phyloP scores from a whole-genome alignment of 2,329 filamentous ascomycete species.

The Sporothrix dimorphospora region DNA sequence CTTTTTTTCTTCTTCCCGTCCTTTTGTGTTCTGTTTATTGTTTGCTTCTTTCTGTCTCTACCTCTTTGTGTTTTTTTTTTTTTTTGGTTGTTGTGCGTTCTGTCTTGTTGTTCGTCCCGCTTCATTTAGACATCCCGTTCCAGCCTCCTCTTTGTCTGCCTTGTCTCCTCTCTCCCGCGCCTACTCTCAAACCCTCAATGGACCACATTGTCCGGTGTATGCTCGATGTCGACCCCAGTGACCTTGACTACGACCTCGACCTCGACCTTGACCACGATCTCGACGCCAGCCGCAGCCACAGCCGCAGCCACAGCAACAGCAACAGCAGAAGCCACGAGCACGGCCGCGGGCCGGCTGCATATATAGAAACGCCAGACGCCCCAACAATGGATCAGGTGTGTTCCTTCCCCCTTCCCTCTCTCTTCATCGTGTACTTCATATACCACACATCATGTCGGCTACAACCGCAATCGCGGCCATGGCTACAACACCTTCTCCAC shows the following conservation, averaged over 20 bases:
- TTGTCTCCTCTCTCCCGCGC: not conserved
- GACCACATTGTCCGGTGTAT: slow-evolving; percentile 66
- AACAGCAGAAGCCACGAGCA: not conserved
- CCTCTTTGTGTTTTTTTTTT: not conserved
- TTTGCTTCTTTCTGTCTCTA: slow-evolving; percentile 10
- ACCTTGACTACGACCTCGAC: slow-evolving; percentile 38
- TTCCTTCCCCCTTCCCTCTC: not conserved
- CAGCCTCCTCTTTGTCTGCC: not conserved
- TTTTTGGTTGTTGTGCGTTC: not conserved
- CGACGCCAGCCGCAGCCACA: not conserved
- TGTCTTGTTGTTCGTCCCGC: not conserved
- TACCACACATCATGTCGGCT: not conserved
- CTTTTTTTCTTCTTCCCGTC: slow-evolving; percentile 7
- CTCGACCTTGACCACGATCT: not conserved
- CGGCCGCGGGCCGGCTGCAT: slow-evolving; percentile 3
- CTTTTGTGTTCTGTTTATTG: not conserved
- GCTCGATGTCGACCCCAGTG: slow-evolving; percentile 51
- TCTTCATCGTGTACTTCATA: slow-evolving; percentile 20
- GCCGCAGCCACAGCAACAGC: not conserved
- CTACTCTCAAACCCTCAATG: slow-evolving; percentile 45
- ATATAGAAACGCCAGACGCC: slow-evolving; percentile 17
- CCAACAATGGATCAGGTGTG: slow-evolving; percentile 26
- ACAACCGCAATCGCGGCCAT: not conserved
- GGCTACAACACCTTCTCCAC: slow-evolving; percentile 32
- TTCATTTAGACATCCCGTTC: slow-evolving; percentile 1